A percentile compares a stretch with the other conserved stretches of the same genome.
phyloP scores from a whole-genome alignment of 1,139 yeast species.

The Diutina neorugosa region DNA sequence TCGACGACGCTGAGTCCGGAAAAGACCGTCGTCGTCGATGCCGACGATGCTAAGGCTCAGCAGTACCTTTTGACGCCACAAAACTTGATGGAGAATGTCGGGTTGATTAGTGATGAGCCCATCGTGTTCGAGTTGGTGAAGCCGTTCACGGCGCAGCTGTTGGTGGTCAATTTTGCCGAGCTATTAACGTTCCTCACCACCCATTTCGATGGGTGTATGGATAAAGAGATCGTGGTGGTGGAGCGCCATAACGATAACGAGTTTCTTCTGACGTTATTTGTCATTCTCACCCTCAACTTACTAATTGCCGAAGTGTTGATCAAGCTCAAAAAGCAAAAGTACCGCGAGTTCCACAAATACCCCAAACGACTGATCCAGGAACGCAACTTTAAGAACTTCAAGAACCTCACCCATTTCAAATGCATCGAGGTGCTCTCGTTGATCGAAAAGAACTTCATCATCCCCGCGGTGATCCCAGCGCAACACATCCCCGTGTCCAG shows the following conservation, averaged over 20 bases:
- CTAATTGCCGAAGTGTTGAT: slow-evolving; percentile 21
- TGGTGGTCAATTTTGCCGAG: background rate
- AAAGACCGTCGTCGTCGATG: background rate
- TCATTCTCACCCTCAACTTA: slow-evolving; percentile 19
- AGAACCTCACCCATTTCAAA: slow-evolving; percentile 3
- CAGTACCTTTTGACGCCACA: background rate
- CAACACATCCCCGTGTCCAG: background rate
- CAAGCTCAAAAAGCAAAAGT: slow-evolving; percentile 18
- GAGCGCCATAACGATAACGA: slow-evolving; percentile 21
- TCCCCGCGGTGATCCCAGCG: slow-evolving; percentile 4
- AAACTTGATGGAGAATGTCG: background rate
- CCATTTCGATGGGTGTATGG: background rate
- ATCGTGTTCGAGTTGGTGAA: background rate
- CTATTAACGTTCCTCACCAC: slow-evolving; percentile 1
- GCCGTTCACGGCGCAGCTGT: slow-evolving; percentile 4
- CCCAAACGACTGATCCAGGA: slow-evolving; percentile 6
- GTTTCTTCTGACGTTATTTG: slow-evolving; percentile 18
- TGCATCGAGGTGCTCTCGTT: background rate
- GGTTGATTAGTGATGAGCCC: slow-evolving; percentile 2
- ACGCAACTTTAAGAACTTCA: slow-evolving; percentile 13
- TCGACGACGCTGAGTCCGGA: background rate
- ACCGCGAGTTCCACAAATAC: slow-evolving; percentile 13
- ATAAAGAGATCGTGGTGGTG: background rate
- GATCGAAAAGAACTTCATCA: slow-evolving; percentile 2
- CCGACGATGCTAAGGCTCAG: background rate